A percentile compares a stretch with the other conserved stretches of the same genome.
Evolutionary conservation across 163 green algal species (phyloP).

Genomic region (Prototheca cutis): DNA sequence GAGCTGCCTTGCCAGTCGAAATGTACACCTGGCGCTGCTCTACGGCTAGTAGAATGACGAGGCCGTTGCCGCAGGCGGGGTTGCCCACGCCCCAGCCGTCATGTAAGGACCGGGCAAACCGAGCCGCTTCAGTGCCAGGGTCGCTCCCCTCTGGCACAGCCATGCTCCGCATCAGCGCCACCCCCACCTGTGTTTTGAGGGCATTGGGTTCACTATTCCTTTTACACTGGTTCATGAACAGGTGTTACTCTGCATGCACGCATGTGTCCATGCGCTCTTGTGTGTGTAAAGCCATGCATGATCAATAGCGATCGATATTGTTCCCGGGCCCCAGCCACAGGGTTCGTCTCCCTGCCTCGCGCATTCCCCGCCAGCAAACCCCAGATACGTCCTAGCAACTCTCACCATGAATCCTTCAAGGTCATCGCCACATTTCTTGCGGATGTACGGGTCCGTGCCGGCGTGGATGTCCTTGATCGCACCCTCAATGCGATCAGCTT

Average conservation of each 20-base stretch:
- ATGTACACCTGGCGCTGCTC: constrained; percentile 47
- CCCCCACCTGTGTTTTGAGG: constrained; percentile 62
- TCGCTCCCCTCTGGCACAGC: not conserved
- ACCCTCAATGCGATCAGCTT: constrained; percentile 41
- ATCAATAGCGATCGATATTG: too few species aligned
- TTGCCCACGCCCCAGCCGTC: constrained; percentile 49
- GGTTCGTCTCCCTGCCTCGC: too few species aligned
- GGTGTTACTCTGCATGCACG: not conserved
- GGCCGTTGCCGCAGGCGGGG: constrained; percentile 42
- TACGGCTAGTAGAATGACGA: constrained; percentile 49
- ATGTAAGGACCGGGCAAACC: constrained; percentile 48
- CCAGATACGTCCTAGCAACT: too few species aligned
- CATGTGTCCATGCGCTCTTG: not conserved
- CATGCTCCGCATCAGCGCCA: constrained; percentile 50
- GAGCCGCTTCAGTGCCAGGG: constrained; percentile 16
- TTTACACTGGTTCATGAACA: not conserved
- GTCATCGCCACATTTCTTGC: constrained; percentile 18
- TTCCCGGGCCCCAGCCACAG: too few species aligned
- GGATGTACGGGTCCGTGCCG: constrained; percentile 30
- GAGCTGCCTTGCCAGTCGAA: constrained; percentile 18
- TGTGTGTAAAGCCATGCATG: not conserved
- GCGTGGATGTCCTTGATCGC: constrained; percentile 43
- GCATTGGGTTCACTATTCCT: too few species aligned
- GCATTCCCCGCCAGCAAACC: too few species aligned
- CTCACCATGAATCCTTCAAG: constrained; percentile 40